Percentiles rank a stretch among this genome's conserved stretches.
Evolutionary conservation across 208 protist genomes (phyloP).

Genomic region (Wallacemonas collosoma): DNA sequence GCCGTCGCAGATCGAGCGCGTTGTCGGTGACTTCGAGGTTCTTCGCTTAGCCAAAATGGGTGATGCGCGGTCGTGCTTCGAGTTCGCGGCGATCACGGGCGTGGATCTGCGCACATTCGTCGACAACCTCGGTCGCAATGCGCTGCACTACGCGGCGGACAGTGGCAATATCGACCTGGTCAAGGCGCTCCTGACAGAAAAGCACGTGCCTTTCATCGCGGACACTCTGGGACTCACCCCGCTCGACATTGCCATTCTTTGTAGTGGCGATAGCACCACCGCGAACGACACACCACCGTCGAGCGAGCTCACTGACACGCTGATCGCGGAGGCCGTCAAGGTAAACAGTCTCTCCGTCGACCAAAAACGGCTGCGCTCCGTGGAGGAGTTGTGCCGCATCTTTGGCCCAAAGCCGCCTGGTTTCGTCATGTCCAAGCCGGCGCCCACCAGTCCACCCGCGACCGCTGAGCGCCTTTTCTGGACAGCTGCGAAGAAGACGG

Average conservation of each 20-base stretch:
- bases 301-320: slow-evolving; percentile 31
- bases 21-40: slow-evolving; percentile 82
- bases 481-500: neutral
- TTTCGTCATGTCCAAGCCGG: slow-evolving; percentile 77
- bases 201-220: slow-evolving; percentile 51
- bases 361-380: slow-evolving; percentile 11
- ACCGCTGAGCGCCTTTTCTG: slow-evolving; percentile 32
- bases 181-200: slow-evolving; percentile 38
- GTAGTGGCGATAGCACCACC: slow-evolving; percentile 8
- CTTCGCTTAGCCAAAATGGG: slow-evolving; percentile 85
- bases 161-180: slow-evolving; percentile 54
- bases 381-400: slow-evolving; percentile 45
- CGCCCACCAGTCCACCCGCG: slow-evolving; percentile 25
- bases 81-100: slow-evolving; percentile 41
- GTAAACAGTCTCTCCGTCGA: slow-evolving; percentile 29
- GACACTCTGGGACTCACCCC: slow-evolving; percentile 77
- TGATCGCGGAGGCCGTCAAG: slow-evolving; percentile 30
- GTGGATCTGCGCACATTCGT: slow-evolving; percentile 44
- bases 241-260: slow-evolving; percentile 77
- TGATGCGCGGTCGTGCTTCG: slow-evolving; percentile 56
- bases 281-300: slow-evolving; percentile 7
- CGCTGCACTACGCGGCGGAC: slow-evolving; percentile 85
- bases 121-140: slow-evolving; percentile 80
- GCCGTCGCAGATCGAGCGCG: slow-evolving; percentile 25
- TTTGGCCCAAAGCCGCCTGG: slow-evolving; percentile 67